Evolutionary conservation across 2,329 filamentous ascomycete genomes (phyloP).

Genomic region (Paecilomyces formosus): DNA sequence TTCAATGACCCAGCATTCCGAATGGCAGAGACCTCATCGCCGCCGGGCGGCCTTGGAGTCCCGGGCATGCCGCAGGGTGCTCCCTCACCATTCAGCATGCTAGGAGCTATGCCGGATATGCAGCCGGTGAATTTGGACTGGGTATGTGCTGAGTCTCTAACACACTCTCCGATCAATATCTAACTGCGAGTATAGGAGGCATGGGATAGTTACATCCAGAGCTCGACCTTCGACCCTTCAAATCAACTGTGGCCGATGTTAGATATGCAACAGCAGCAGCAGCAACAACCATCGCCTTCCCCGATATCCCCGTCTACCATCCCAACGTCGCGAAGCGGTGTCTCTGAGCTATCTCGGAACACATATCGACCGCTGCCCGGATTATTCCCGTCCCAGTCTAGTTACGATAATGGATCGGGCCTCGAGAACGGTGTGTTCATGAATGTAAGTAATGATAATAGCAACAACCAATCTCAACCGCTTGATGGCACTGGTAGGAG

Average conservation of each 20-base stretch:
- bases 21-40: constrained; percentile 20
- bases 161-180: constrained; percentile 3
- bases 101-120: constrained; percentile 50
- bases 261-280: constrained; percentile 20
- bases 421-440: neutral
- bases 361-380: constrained; percentile 5
- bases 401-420: constrained; percentile 5
- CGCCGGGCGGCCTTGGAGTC: constrained; percentile 15
- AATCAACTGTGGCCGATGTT: constrained; percentile 32
- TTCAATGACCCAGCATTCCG: constrained; percentile 23
- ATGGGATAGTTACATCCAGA: constrained; percentile 64
- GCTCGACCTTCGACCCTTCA: constrained; percentile 39
- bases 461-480: neutral
- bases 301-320: constrained; percentile 15
- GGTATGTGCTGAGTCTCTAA: constrained; percentile 41
- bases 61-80: constrained; percentile 33
- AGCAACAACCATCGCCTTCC: constrained; percentile 11
- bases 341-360: constrained; percentile 4
- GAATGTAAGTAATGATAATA: neutral
- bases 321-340: constrained; percentile 9
- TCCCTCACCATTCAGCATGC: constrained; percentile 49
- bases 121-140: constrained; percentile 51
- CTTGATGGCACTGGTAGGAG: constrained; percentile 6
- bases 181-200: constrained; percentile 47
- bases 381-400: constrained; percentile 4